Conservation (phyloP, 2,329 filamentous ascomycete species). For the Monosporascus cannonballus region DNA sequence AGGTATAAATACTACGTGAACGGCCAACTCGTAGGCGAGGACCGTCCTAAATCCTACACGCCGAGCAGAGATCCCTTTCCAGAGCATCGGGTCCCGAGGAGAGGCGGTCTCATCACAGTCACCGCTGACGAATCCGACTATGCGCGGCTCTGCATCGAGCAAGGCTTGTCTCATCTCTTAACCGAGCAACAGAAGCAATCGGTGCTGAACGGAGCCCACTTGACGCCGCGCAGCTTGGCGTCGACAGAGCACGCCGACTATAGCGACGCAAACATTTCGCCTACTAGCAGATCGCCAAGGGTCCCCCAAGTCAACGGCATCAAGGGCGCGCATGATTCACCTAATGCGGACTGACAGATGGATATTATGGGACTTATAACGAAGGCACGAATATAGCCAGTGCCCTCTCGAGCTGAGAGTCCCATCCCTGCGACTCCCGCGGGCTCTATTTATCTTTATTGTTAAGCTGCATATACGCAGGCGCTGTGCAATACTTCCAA, state of each 20-base stretch:
- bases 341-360: background rate
- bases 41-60: constrained; percentile 38
- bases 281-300: constrained; percentile 15
- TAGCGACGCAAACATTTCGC: constrained; percentile 15
- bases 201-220: constrained; percentile 40
- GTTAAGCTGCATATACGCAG: background rate
- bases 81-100: constrained; percentile 48
- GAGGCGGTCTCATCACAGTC: constrained; percentile 44
- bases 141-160: constrained; percentile 46
- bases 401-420: background rate
- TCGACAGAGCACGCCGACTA: constrained; percentile 23
- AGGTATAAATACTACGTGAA: constrained; percentile 53
- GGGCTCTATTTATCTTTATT: background rate
- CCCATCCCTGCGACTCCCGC: background rate
- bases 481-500: background rate
- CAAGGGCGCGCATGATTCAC: constrained; percentile 14
- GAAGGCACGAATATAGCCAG: background rate
- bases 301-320: constrained; percentile 19
- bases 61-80: constrained; percentile 50
- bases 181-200: constrained; percentile 37
- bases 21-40: constrained; percentile 47
- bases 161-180: constrained; percentile 51
- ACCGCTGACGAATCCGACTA: constrained; percentile 53
- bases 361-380: background rate
- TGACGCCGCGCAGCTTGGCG: constrained; percentile 38